Evolutionary conservation across 2,329 filamentous ascomycete species (phyloP).

Genomic region (Sphaerostilbella broomeana): DNA sequence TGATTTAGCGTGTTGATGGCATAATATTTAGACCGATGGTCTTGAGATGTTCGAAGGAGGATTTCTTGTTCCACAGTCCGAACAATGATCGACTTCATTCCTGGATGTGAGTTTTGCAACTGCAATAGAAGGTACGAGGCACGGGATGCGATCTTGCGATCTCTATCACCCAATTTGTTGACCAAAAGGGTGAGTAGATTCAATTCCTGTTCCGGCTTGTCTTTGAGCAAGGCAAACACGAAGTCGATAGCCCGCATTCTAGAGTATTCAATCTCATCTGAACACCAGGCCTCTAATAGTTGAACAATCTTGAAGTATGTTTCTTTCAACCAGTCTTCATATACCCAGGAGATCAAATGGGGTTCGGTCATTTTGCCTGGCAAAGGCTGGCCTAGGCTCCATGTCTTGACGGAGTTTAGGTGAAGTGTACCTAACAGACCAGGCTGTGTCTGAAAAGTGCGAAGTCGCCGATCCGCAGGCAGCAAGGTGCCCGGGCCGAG

Average conservation of each 20-base stretch:
- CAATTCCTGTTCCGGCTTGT: constrained; percentile 95
- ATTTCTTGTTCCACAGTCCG: constrained; percentile 80
- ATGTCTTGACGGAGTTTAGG: constrained; percentile 48
- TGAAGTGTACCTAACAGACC: constrained; percentile 66
- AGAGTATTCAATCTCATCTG: constrained; percentile 91
- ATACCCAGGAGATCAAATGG: constrained; percentile 83
- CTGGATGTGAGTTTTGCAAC: constrained; percentile 77
- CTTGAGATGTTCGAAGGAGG: constrained; percentile 81
- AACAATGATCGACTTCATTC: constrained; percentile 89
- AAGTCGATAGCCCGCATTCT: constrained; percentile 83
- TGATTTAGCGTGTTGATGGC: constrained; percentile 96
- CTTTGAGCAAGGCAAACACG: constrained; percentile 82
- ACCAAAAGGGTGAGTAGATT: constrained; percentile 86
- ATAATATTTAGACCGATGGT: constrained; percentile 85
- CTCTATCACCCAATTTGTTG: constrained; percentile 93
- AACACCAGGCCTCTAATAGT: constrained; percentile 85
- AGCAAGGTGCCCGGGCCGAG: constrained; percentile 82
- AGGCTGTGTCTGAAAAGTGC: constrained; percentile 72
- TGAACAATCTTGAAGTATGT: constrained; percentile 91
- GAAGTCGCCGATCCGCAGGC: constrained; percentile 73
- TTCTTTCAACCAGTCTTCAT: constrained; percentile 91
- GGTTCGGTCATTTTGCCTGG: constrained; percentile 66
- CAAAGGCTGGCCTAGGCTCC: constrained; percentile 63
- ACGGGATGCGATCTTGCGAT: constrained; percentile 90
- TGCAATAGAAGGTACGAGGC: constrained; percentile 92